Base-by-base conservation (phyloP, 495 filamentous ascomycete species). In the Aspergillus sparsus region DNA sequence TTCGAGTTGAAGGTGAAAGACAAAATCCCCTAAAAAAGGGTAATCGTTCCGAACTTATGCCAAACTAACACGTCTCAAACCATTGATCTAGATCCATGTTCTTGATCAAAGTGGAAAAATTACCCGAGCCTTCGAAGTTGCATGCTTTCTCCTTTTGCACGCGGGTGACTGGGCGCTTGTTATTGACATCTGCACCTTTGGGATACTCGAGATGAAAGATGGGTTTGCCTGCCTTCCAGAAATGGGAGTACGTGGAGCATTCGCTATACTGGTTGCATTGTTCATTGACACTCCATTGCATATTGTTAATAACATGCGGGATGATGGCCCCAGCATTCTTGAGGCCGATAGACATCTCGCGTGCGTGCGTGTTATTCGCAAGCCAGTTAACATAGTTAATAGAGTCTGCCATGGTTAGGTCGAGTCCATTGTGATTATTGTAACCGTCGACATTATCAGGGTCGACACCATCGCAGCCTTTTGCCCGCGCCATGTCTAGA, bases 201-300 rank as follows among this genome's bases (percentile, higher is more conserved):
- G 83, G 79, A 62, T 91, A 90, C 72, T 90, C 88, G 53, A 90
- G 87, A 64, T 90, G 84, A 64, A 90, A 90, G 21, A 91, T 86
- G 0, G 88, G 87, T 72, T 90, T 89, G 51, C 73, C 75, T 4
- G 75, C 80, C 12, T 76, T 62, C 32, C 83, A 76, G 63, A 90
- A 90, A 21, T 82, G 69, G 2, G 71, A 67, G 62, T 83, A 89
- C 2, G 67, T 75, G 32, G 74, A 74, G 61, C 87, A 90, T 63
- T 87, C 84, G 7, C 75, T 59, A 49, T 82, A 82, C 66, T 84
- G 67, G 3, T 81, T 83, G 66, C 88, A 91, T 69, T 90, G 83
- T 76, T 91, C 88, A 69, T 90, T 89, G 49, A 91, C 86, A 12
- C 75, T 77, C 77, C 87, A 91, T 60, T 90, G 79, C 65, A 87